These are phyloP conservation scores for Starmerella floris DNA, from an alignment of 805 yeast genomes.

Conservation along the genomic window DNA sequence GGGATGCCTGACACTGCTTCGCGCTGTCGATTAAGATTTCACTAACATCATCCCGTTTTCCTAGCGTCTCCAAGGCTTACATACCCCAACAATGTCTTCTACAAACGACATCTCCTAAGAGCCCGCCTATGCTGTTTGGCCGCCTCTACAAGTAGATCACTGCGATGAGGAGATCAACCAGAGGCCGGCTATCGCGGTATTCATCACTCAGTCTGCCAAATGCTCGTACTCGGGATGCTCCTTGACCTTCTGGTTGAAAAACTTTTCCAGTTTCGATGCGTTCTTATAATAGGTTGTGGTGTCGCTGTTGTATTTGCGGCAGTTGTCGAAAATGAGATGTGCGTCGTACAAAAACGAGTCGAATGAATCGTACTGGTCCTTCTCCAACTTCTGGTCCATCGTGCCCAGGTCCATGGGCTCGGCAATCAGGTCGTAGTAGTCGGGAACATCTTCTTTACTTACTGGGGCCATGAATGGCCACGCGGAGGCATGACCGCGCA, in stretches of 20 bases:
- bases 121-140: too few species aligned
- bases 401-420: constrained; percentile 97
- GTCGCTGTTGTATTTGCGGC: constrained; percentile 86
- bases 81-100: too few species aligned
- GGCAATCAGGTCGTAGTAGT: constrained; percentile 87
- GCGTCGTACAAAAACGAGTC: constrained; percentile 88
- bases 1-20: too few species aligned
- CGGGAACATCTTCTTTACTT: constrained; percentile 85
- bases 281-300: constrained; percentile 89
- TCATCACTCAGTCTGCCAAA: constrained; percentile 56
- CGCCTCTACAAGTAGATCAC: too few species aligned
- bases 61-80: too few species aligned
- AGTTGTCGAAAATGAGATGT: constrained; percentile 72
- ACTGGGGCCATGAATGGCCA: constrained; percentile 98
- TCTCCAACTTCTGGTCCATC: constrained; percentile 86
- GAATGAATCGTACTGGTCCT: constrained; percentile 79
- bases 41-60: too few species aligned
- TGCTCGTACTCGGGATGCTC: constrained; percentile 90
- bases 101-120: too few species aligned
- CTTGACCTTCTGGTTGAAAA: constrained; percentile 63
- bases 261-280: constrained; percentile 87
- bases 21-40: too few species aligned
- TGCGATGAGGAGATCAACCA: too few species aligned
- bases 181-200: too few species aligned
- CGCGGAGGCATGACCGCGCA: constrained; percentile 89